These are phyloP conservation scores for Colletotrichum ledebouriae DNA, from an alignment of 2,329 filamentous ascomycete species.

Conservation along the genomic window DNA sequence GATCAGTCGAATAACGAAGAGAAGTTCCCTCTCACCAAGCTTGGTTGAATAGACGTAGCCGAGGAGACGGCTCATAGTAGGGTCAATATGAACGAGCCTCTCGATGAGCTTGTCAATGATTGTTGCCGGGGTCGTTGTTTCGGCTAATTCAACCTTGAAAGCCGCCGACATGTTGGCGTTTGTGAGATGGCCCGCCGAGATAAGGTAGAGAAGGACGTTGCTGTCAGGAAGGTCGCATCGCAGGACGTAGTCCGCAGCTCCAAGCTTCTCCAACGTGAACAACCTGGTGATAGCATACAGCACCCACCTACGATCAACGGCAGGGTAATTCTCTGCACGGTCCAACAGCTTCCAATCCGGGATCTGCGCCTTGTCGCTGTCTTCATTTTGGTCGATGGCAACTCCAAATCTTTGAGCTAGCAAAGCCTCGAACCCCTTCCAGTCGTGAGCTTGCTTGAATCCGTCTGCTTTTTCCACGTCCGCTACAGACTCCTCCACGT, in stretches of 20 bases:
- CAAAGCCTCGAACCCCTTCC: conserved; percentile 64
- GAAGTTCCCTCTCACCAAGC: conserved; percentile 74
- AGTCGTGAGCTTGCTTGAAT: conserved; percentile 60
- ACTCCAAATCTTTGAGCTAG: conserved; percentile 61
- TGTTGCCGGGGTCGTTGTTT: conserved; percentile 54
- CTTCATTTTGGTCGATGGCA: conserved; percentile 42
- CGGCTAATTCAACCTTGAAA: conserved; percentile 63
- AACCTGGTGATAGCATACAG: conserved; percentile 73
- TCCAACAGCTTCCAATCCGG: conserved; percentile 67
- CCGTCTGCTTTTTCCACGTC: conserved; percentile 64
- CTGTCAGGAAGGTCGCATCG: conserved; percentile 63
- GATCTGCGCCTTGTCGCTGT: conserved; percentile 41
- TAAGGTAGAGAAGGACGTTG: conserved; percentile 70
- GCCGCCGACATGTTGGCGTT: conserved; percentile 70
- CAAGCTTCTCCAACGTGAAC: conserved; percentile 64
- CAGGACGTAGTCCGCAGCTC: conserved; percentile 49
- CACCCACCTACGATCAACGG: conserved; percentile 75
- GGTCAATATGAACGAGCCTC: conserved; percentile 75
- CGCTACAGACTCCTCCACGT: conserved; percentile 59
- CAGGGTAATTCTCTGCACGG: conserved; percentile 59
- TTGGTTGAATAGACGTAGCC: conserved; percentile 75
- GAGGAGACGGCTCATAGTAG: conserved; percentile 75
- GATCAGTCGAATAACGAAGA: conserved; percentile 74
- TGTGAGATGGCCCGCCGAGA: conserved; percentile 72
- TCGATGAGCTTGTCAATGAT: conserved; percentile 70